These are phyloP conservation scores for Fonsecaea nubica DNA, from an alignment of 2,329 filamentous ascomycete species.

Conservation along the genomic window DNA sequence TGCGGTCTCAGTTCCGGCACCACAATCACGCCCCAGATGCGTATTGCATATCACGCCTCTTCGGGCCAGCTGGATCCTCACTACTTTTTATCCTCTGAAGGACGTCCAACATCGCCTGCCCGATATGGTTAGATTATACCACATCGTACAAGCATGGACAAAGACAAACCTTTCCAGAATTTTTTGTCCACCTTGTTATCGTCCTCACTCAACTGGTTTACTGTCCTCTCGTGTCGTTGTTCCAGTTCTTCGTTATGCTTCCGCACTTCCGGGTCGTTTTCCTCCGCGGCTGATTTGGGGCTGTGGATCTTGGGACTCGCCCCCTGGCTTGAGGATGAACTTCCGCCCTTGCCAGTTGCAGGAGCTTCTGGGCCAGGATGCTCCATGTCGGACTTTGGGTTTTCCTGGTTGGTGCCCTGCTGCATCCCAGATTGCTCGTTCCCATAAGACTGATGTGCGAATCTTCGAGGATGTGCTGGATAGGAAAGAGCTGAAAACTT, in stretches of 20 bases:
- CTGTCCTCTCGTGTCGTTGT: constrained; percentile 29
- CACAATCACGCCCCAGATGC: background rate
- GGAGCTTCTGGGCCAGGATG: constrained; percentile 40
- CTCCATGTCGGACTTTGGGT: constrained; percentile 36
- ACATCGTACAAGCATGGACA: background rate
- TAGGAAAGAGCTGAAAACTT: constrained; percentile 12
- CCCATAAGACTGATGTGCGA: constrained; percentile 36
- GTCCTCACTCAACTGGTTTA: constrained; percentile 38
- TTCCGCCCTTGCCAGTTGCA: constrained; percentile 29
- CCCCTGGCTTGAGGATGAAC: constrained; percentile 21
- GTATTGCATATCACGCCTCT: background rate
- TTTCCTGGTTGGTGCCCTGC: constrained; percentile 34
- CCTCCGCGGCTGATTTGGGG: constrained; percentile 38
- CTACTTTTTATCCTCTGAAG: constrained; percentile 18
- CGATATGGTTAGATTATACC: constrained; percentile 14
- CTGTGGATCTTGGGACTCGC: constrained; percentile 35
- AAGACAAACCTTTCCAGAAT: constrained; percentile 38
- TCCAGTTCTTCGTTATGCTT: constrained; percentile 38
- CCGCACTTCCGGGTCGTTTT: constrained; percentile 37
- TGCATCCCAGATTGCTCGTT: constrained; percentile 37
- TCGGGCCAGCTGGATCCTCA: background rate
- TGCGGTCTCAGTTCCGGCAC: background rate
- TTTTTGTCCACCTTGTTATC: constrained; percentile 41
- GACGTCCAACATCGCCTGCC: constrained; percentile 35
- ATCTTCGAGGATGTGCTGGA: constrained; percentile 26